Evolutionary conservation across 2,329 filamentous ascomycete genomes (phyloP).

Genomic region (Ascochyta pisi): DNA sequence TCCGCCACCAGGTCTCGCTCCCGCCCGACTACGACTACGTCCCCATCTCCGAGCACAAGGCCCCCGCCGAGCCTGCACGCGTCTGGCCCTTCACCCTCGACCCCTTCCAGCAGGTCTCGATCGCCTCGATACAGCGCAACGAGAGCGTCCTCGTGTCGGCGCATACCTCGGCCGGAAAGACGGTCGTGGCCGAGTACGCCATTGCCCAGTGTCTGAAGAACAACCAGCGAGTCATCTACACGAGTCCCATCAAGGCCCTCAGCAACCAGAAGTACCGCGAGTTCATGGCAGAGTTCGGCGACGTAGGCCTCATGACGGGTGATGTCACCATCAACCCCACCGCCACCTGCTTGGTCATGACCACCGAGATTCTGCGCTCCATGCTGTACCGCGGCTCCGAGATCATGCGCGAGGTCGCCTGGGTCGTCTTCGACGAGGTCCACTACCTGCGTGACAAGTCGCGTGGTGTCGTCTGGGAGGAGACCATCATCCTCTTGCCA

Average conservation of each 20-base stretch:
- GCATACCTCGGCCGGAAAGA: constrained; percentile 97
- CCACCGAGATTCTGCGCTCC: constrained; percentile 96
- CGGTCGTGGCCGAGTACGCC: constrained; percentile 96
- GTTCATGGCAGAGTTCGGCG: constrained; percentile 93
- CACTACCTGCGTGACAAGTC: constrained; percentile 97
- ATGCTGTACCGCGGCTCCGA: constrained; percentile 98
- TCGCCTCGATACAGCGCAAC: constrained; percentile 92
- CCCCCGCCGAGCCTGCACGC: constrained; percentile 84
- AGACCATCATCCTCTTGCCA: constrained; percentile 96
- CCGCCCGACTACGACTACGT: constrained; percentile 94
- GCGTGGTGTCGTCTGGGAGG: constrained; percentile 97
- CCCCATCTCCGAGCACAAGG: constrained; percentile 91
- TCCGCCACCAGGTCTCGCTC: constrained; percentile 95
- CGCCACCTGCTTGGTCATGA: constrained; percentile 98
- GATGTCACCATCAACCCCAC: constrained; percentile 99
- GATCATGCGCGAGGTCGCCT: constrained; percentile 98
- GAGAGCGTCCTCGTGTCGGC: constrained; percentile 97
- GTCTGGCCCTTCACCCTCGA: constrained; percentile 90
- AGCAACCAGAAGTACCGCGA: constrained; percentile 99
- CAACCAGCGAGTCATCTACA: constrained; percentile 98
- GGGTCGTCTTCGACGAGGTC: constrained; percentile 98
- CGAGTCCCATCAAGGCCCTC: constrained; percentile 96
- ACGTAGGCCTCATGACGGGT: constrained; percentile 97
- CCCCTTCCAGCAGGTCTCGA: constrained; percentile 94
- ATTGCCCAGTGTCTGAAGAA: constrained; percentile 97